These are phyloP conservation scores for Porogramme epimiltina DNA, from an alignment of 1,284 basidiomycete genomes.

Conservation along the genomic window DNA sequence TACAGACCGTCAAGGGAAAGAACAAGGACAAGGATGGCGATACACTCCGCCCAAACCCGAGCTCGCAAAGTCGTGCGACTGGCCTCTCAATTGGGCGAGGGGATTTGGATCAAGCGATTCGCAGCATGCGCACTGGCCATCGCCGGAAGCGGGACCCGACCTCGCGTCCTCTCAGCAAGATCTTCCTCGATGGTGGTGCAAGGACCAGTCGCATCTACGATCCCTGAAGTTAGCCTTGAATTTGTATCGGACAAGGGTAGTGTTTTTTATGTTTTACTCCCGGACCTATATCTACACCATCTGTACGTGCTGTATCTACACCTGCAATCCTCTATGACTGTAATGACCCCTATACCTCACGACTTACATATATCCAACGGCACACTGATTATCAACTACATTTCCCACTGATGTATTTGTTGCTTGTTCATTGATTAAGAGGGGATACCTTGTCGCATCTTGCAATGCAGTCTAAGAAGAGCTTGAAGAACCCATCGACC, in stretches of 20 bases:
- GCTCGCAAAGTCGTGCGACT: conserved; percentile 43
- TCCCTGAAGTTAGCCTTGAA: neutral
- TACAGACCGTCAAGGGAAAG: conserved; percentile 42
- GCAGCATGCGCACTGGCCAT: conserved; percentile 74
- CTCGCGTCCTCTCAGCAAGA: conserved; percentile 61
- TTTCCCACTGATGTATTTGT: neutral
- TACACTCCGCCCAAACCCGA: conserved; percentile 32
- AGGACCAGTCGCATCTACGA: conserved; percentile 42
- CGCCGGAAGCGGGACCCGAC: conserved; percentile 52
- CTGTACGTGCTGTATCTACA: conserved; percentile 15
- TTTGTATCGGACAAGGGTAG: neutral
- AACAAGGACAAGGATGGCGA: conserved; percentile 10
- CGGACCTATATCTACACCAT: neutral
- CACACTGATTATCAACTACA: neutral
- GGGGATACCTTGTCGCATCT: conserved; percentile 62
- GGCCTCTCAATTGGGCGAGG: conserved; percentile 67
- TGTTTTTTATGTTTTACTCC: conserved; percentile 5
- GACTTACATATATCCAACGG: neutral
- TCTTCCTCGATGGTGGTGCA: conserved; percentile 76
- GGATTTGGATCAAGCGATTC: conserved; percentile 80
- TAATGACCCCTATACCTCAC: conserved; percentile 11
- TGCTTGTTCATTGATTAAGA: conserved; percentile 37
- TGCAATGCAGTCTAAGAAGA: conserved; percentile 62
- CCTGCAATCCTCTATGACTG: conserved; percentile 10
- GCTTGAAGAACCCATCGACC: conserved; percentile 65